phyloP scores from a whole-genome alignment of 2,329 filamentous ascomycete genomes.

The Aspergillus awamori region DNA sequence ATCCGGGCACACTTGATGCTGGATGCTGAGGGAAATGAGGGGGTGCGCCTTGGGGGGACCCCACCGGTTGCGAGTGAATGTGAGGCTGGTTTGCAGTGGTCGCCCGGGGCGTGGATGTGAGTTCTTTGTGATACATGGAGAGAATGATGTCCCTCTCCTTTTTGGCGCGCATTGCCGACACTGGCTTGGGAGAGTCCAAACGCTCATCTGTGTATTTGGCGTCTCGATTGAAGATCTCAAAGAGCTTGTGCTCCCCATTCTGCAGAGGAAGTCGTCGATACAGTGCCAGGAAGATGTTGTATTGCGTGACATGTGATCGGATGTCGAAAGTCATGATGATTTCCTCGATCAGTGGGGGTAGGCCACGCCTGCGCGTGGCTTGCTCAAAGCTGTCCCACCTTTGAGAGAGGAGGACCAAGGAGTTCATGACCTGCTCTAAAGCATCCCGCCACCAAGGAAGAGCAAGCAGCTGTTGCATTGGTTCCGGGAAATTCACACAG shows the following conservation, averaged over 20 bases:
- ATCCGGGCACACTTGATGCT: neutral
- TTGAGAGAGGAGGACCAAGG: conserved; percentile 49
- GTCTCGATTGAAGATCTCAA: conserved; percentile 25
- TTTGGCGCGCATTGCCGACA: conserved; percentile 1
- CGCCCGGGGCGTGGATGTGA: neutral
- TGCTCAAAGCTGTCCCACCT: conserved; percentile 45
- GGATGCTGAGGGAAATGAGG: neutral
- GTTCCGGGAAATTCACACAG: conserved; percentile 54
- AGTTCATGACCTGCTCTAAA: conserved; percentile 47
- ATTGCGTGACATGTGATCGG: conserved; percentile 56
- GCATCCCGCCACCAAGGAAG: conserved; percentile 38
- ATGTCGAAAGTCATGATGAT: conserved; percentile 54
- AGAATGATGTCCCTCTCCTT: conserved; percentile 2
- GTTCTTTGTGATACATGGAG: conserved; percentile 6
- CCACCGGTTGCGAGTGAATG: conserved; percentile 1
- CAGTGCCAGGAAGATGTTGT: conserved; percentile 53
- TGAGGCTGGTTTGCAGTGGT: neutral
- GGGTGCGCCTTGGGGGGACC: neutral
- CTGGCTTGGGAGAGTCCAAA: neutral
- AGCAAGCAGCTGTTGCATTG: conserved; percentile 27
- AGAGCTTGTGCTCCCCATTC: conserved; percentile 18
- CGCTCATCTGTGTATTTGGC: conserved; percentile 1
- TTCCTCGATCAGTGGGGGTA: conserved; percentile 62
- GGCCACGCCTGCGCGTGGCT: conserved; percentile 40
- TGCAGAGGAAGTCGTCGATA: conserved; percentile 31